Base-by-base conservation (phyloP, 2,329 filamentous ascomycete species). In the Cercospora sp. region DNA sequence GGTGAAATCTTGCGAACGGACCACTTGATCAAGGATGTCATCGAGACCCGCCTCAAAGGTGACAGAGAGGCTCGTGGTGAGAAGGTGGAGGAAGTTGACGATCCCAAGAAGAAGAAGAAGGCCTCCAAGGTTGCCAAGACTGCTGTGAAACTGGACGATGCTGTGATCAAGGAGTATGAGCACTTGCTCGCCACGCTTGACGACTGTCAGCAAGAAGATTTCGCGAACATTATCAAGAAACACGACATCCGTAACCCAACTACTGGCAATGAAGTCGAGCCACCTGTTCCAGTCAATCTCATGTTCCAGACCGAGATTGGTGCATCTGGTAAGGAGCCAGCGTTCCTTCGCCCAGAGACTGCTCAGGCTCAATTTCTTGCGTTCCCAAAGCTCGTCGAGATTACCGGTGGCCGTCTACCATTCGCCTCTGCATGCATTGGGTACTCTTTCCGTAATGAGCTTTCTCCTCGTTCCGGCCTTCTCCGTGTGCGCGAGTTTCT, bases 271-370 rank as follows among this genome's bases (percentile, higher is more conserved):
- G 87, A 91, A 74, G 89, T 96, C 42, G 87, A 88, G 30, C 90
- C 91, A 31, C 95, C 95, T 3, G 90, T 97, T 61, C 86, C 93
- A 51, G 97, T 98, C 88, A 99, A 99, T 83, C 89, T 99, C 77
- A 99, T 99, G 95, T 99, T 98, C 86, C 90, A 94, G 81, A 97
- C 94, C 51, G 86, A 91, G 40, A 98, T 99, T 78, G 95, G 95
- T 70, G 94, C 94, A 66, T 96, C 92, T 83, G 91, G 91, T 80
- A 94, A 96, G 78, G 85, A 91, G 70, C 88, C 91, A 59, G 94
- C 92, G 64, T 97, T 93, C 80, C 85, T 97, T 67, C 88, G 94
- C 65, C 95, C 95, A 53, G 95, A 99, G 82, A 99, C 95, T 31
- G 95, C 95, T 3, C 95, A 99, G 85, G 95, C 95, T 72, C 95